Percentiles rank a stretch among this genome's conserved stretches.
Conservation (phyloP, 495 filamentous ascomycete species). For the Penicillium antarcticum region DNA sequence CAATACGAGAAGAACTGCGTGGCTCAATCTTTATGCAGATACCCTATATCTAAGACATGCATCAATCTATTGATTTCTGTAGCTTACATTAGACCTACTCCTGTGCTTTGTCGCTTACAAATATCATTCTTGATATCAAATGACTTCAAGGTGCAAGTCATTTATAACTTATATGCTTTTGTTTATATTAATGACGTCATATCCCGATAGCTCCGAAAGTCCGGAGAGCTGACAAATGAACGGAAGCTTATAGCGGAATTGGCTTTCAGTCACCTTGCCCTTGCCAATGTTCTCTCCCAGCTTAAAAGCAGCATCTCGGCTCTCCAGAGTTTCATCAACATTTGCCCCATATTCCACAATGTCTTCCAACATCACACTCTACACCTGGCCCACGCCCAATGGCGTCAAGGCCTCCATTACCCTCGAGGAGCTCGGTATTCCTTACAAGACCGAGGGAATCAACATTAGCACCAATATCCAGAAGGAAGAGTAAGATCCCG, state of each 20-base stretch:
- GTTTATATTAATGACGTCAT: background rate
- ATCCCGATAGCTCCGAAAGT: too few relatives aligned
- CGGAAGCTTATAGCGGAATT: background rate
- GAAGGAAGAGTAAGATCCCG: constrained; percentile 55
- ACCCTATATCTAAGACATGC: too few relatives aligned
- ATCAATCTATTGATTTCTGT: too few relatives aligned
- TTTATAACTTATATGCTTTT: too few relatives aligned
- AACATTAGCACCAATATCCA: constrained; percentile 64
- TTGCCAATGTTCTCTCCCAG: constrained; percentile 10
- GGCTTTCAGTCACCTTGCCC: background rate
- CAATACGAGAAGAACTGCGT: too few relatives aligned
- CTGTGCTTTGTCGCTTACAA: too few relatives aligned
- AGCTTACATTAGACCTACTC: too few relatives aligned
- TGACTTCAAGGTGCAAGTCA: too few relatives aligned
- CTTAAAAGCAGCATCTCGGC: constrained; percentile 11
- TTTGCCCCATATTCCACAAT: constrained; percentile 18
- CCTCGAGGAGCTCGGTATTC: constrained; percentile 73
- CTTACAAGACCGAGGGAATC: constrained; percentile 61
- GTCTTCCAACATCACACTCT: constrained; percentile 35
- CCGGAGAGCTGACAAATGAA: constrained; percentile 5
- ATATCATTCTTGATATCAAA: too few relatives aligned
- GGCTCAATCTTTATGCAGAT: too few relatives aligned
- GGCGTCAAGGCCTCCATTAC: constrained; percentile 70
- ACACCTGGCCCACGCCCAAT: constrained; percentile 37
- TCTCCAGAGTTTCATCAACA: constrained; percentile 6